Conservation (phyloP, 345 rosid species). For the Microcos paniculata region DNA sequence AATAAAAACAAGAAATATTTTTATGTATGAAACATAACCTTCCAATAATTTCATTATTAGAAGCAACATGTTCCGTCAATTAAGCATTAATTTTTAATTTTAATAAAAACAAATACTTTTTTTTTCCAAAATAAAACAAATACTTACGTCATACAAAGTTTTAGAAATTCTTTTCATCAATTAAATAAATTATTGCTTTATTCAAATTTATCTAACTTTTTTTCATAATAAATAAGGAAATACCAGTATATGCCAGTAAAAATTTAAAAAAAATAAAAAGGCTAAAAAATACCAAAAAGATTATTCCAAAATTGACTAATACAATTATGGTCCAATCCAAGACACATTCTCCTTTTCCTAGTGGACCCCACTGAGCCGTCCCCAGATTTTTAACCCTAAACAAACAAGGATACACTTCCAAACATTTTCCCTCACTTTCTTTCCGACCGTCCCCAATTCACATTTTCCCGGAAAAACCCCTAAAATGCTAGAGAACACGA, state of each 20-base stretch:
- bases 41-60: too few species aligned
- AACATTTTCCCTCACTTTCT: background rate
- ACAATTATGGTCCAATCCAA: background rate
- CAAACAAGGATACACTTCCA: background rate
- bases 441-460: background rate
- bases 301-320: background rate
- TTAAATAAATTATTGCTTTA: too few species aligned
- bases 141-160: too few species aligned
- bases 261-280: background rate
- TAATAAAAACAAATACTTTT: too few species aligned
- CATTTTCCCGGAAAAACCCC: conserved; percentile 20
- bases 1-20: too few species aligned
- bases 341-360: background rate
- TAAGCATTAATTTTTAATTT: too few species aligned
- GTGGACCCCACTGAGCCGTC: background rate
- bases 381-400: background rate
- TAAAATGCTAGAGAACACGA: background rate
- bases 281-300: background rate
- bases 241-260: background rate
- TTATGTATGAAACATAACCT: too few species aligned
- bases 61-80: too few species aligned
- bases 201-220: too few species aligned
- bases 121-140: too few species aligned
- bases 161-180: too few species aligned
- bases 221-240: background rate